Evolutionary conservation across 2,329 filamentous ascomycete species (phyloP), one percentile per base, ranked within the genome.

Genomic region (Chrysoporthe puriensis): DNA sequence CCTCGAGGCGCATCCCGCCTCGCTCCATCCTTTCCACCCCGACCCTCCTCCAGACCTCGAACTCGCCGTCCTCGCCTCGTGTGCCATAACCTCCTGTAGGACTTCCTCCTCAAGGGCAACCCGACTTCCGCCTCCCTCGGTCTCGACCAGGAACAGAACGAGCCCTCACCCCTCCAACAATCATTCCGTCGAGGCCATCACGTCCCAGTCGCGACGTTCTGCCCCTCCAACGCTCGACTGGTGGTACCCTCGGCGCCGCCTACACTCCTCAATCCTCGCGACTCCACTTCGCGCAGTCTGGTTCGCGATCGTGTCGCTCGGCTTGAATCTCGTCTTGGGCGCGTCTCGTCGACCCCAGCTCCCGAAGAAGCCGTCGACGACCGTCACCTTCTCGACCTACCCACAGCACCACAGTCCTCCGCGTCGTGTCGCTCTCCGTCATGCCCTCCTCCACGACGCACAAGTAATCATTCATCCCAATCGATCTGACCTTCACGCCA

Each of bases 391-490:
- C 21, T 57, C 50, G 64, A 21, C 68, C 43, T 34, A 69, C 58
- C 64, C 52, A 50, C 69, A 67, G 71, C 71, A 71, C 71, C 40
- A 36, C 63, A 59, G 61, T 58, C 67, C 56, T 62, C 50, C 32
- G 50, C 81, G 78, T 82, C 78, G 74, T 75, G 72, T 74, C 78
- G 78, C 80, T 81, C 84, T 82, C 81, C 84, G 86, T 86, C 84
- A 88, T 88, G 86, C 84, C 81, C 80, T 79, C 82, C 83, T 79
- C 82, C 83, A 82, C 79, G 82, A 79, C 78, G 77, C 79, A 78
- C 78, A 82, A 77, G 79, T 87, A 86, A 84, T 78, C 36, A 74
- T 77, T 75, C 76, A 74, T 77, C 77, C 76, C 79, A 79, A 75
- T 74, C 71, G 74, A 73, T 75, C 74, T 76, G 75, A 76, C 75